phyloP scores from a whole-genome alignment of 495 filamentous ascomycete species.

The Platismatia glauca region DNA sequence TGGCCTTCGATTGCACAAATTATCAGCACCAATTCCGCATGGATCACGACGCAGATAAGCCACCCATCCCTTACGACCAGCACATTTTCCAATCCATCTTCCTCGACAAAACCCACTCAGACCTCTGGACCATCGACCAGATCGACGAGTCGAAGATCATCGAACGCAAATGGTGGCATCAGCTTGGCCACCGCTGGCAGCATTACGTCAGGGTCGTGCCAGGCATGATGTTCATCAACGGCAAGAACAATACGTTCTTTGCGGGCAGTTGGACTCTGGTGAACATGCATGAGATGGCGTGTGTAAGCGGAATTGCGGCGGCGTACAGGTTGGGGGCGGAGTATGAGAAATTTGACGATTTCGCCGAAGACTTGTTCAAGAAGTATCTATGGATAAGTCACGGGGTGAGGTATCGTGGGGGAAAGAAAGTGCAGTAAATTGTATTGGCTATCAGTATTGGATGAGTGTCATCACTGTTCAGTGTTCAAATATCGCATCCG shows the following conservation, averaged over 20 bases:
- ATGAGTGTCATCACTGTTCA: background rate
- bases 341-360: slow-evolving; percentile 59
- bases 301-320: slow-evolving; percentile 68
- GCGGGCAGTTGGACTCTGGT: slow-evolving; percentile 74
- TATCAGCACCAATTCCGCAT: slow-evolving; percentile 76
- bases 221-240: slow-evolving; percentile 75
- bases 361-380: slow-evolving; percentile 48
- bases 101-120: slow-evolving; percentile 53
- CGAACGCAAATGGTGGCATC: slow-evolving; percentile 73
- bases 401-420: slow-evolving; percentile 39
- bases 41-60: slow-evolving; percentile 31
- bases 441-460: background rate
- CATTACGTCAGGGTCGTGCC: slow-evolving; percentile 72
- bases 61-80: slow-evolving; percentile 39
- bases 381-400: slow-evolving; percentile 48
- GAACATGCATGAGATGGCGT: slow-evolving; percentile 77
- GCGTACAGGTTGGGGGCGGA: slow-evolving; percentile 67
- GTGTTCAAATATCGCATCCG: background rate
- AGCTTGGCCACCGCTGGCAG: slow-evolving; percentile 72
- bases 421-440: slow-evolving; percentile 25
- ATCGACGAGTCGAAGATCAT: slow-evolving; percentile 66
- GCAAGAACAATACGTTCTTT: slow-evolving; percentile 55
- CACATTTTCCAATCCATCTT: slow-evolving; percentile 84
- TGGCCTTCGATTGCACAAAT: slow-evolving; percentile 79
- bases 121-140: slow-evolving; percentile 63